These are phyloP conservation scores for Jaminaea rosea DNA, from an alignment of 1,284 basidiomycete genomes.

Conservation along the genomic window DNA sequence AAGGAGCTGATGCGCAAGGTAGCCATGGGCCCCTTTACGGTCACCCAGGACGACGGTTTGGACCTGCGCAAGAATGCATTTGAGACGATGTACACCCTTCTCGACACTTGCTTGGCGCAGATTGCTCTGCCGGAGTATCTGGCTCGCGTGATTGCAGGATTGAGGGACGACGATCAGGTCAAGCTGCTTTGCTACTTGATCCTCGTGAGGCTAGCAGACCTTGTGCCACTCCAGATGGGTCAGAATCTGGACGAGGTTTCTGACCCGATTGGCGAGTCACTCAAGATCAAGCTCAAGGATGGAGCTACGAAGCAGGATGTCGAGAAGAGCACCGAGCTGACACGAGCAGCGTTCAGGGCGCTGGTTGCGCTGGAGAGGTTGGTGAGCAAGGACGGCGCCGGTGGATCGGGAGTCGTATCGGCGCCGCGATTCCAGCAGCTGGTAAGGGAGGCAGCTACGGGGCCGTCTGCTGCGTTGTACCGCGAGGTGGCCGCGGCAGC, in stretches of 20 bases:
- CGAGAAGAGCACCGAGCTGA: conserved; percentile 83
- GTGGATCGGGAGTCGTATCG: background rate
- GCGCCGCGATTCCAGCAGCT: conserved; percentile 9
- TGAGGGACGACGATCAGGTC: conserved; percentile 88
- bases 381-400: background rate
- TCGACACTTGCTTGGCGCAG: conserved; percentile 78
- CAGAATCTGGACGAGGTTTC: conserved; percentile 72
- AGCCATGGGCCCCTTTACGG: conserved; percentile 96
- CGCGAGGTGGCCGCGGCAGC: conserved; percentile 4
- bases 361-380: conserved; percentile 61
- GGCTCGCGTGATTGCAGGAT: conserved; percentile 67
- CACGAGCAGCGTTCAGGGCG: conserved; percentile 75
- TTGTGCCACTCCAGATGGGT: conserved; percentile 66
- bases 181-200: conserved; percentile 94
- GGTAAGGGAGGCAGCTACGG: conserved; percentile 8
- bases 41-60: conserved; percentile 84
- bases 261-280: conserved; percentile 69
- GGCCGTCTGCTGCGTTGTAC: conserved; percentile 1
- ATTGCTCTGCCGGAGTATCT: conserved; percentile 80
- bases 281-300: conserved; percentile 62
- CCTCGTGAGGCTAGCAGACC: conserved; percentile 76
- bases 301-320: conserved; percentile 89
- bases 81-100: conserved; percentile 90
- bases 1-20: conserved; percentile 55
- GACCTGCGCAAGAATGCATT: conserved; percentile 82